phyloP scores from a whole-genome alignment of 2,329 filamentous ascomycete species.

The Fusarium mangiferae region DNA sequence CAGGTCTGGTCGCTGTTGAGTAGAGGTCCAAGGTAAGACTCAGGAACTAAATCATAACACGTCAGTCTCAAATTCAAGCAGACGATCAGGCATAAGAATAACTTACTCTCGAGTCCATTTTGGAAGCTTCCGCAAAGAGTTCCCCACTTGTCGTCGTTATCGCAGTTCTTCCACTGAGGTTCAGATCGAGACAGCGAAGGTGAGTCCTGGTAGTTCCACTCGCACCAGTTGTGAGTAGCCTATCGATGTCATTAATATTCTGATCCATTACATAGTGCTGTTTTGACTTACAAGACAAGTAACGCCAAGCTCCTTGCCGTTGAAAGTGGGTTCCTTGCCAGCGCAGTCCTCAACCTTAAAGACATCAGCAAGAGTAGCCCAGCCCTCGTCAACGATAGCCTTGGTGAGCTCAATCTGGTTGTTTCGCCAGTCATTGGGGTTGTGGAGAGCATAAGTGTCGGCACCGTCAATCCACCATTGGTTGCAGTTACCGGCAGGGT shows the following conservation, averaged over 20 bases:
- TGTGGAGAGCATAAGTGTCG: constrained; percentile 17
- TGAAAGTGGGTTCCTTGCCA: constrained; percentile 9
- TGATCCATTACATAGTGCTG: fast-evolving
- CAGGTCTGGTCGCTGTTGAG: background rate
- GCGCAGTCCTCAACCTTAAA: constrained; percentile 23
- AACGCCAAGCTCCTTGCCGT: background rate
- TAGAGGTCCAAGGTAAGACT: constrained; percentile 9
- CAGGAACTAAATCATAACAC: background rate
- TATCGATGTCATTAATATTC: fast-evolving
- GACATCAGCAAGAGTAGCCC: constrained; percentile 6
- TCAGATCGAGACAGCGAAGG: background rate
- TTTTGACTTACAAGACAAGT: constrained; percentile 1
- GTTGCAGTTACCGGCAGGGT: constrained; percentile 4
- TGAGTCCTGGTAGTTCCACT: constrained; percentile 11
- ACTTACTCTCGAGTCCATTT: background rate
- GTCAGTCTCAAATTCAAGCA: no score
- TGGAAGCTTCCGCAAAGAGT: constrained; percentile 9
- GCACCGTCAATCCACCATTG: constrained; percentile 11
- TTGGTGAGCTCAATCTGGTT: constrained; percentile 5
- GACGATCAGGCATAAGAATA: fast-evolving
- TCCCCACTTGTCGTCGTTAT: constrained; percentile 13
- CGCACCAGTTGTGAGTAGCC: constrained; percentile 17
- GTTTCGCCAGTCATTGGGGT: constrained; percentile 17
- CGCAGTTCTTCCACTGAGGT: constrained; percentile 19
- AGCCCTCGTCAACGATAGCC: constrained; percentile 1